Conservation (phyloP, 192 early-diverging fungal genomes). For the Cladochytrium replicatum region DNA sequence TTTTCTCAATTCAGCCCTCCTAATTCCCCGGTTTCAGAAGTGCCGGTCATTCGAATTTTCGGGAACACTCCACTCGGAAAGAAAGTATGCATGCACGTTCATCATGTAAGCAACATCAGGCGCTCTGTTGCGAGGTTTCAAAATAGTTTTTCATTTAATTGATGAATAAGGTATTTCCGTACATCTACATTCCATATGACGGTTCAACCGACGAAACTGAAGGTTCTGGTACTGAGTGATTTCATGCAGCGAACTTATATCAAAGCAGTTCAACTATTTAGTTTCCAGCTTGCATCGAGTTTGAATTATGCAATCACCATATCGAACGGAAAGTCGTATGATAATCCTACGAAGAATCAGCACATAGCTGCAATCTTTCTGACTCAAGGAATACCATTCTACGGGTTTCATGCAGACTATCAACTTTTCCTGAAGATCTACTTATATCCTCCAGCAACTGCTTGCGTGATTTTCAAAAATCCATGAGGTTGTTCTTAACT, state of each 20-base stretch:
- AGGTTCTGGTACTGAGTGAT: not conserved
- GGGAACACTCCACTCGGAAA: conserved; percentile 60
- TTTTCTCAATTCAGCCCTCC: conserved; percentile 5
- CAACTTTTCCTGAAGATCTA: conserved; percentile 68
- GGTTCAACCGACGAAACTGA: conserved; percentile 21
- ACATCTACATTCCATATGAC: conserved; percentile 69
- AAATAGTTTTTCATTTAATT: not conserved
- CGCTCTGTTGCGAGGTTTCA: not conserved
- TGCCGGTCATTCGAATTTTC: conserved; percentile 76
- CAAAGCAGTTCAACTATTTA: conserved; percentile 53
- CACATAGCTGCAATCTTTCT: conserved; percentile 59
- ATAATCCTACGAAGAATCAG: conserved; percentile 4
- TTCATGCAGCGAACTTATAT: not conserved
- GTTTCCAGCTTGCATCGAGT: conserved; percentile 35
- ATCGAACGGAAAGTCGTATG: not conserved
- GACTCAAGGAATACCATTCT: conserved; percentile 76
- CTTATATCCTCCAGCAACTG: conserved; percentile 19
- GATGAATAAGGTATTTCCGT: conserved; percentile 52
- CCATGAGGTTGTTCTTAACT: not conserved
- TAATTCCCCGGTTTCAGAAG: conserved; percentile 14
- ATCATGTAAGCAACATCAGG: conserved; percentile 41
- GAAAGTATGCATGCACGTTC: conserved; percentile 72
- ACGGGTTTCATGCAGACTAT: conserved; percentile 70
- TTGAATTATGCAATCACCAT: not conserved
- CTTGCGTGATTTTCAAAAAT: not conserved